Evolutionary conservation across 495 filamentous ascomycete genomes (phyloP).

Genomic region (Penicillium coprophilum): DNA sequence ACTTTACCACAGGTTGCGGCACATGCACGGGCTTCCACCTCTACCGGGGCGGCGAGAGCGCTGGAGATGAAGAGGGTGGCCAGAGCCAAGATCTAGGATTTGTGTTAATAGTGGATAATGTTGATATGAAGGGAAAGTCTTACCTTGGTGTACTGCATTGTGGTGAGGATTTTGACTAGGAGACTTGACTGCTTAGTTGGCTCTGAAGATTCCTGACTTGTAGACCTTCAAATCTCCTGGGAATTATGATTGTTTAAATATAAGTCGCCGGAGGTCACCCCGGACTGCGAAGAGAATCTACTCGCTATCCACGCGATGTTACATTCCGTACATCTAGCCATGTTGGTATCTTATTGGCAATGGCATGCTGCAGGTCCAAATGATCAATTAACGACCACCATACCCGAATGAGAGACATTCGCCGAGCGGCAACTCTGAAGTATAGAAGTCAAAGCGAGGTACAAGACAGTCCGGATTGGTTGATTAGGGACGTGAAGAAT

Average conservation of each 20-base stretch:
- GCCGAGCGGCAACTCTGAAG: constrained; percentile 19
- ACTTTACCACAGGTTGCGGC: constrained; percentile 51
- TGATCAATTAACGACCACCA: not conserved
- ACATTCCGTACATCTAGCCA: not conserved
- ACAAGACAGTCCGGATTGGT: constrained; percentile 7
- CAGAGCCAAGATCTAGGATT: constrained; percentile 24
- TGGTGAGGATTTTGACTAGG: constrained; percentile 2
- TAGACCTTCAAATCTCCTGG: not conserved
- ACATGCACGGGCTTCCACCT: constrained; percentile 47
- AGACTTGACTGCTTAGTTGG: not conserved
- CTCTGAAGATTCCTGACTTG: not conserved
- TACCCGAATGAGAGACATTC: constrained; percentile 17
- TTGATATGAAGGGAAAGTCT: not conserved
- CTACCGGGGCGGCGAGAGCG: constrained; percentile 46
- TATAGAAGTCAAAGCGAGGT: constrained; percentile 4
- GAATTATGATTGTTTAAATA: constrained; percentile 10
- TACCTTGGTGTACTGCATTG: constrained; percentile 38
- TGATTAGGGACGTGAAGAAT: constrained; percentile 19
- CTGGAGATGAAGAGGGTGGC: constrained; percentile 36
- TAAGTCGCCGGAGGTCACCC: not conserved
- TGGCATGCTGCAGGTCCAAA: constrained; percentile 1
- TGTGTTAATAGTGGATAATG: not conserved
- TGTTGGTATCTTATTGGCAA: constrained; percentile 12
- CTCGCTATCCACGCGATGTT: constrained; percentile 1
- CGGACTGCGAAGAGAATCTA: not conserved